phyloP scores from a whole-genome alignment of 169 alveolate genomes.

The Eimeria maxima region DNA sequence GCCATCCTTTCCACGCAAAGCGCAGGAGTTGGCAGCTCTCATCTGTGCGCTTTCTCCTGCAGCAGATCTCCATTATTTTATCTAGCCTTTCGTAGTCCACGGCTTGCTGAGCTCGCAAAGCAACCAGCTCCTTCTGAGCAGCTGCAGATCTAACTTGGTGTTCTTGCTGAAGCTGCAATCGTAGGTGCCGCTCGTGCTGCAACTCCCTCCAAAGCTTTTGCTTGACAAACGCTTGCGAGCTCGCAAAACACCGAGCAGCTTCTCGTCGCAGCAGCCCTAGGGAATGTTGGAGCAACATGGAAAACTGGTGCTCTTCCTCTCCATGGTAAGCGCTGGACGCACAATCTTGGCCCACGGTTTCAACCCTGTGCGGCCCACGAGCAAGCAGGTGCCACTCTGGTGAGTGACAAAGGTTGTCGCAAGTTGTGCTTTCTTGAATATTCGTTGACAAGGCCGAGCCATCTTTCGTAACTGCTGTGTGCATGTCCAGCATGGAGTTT shows the following conservation, averaged over 20 bases:
- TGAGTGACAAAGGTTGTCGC: background rate
- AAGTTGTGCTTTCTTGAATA: background rate
- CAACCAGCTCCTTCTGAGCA: constrained; percentile 45
- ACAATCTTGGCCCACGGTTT: background rate
- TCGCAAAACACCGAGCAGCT: constrained; percentile 66
- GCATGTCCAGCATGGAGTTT: background rate
- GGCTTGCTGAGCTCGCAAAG: background rate
- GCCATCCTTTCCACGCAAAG: constrained; percentile 67
- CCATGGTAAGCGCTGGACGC: constrained; percentile 26
- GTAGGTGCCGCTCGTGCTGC: constrained; percentile 37
- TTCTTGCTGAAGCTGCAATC: constrained; percentile 68
- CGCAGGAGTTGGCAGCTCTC: constrained; percentile 29
- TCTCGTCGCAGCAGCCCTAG: constrained; percentile 42
- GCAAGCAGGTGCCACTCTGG: constrained; percentile 26
- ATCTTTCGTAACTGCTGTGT: background rate
- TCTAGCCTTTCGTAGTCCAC: constrained; percentile 41
- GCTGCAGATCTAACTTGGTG: constrained; percentile 59
- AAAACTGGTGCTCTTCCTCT: constrained; percentile 69
- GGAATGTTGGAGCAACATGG: constrained; percentile 53
- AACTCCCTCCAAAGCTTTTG: constrained; percentile 68
- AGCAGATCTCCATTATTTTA: constrained; percentile 17
- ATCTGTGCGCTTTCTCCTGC: constrained; percentile 10
- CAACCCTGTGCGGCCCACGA: constrained; percentile 1
- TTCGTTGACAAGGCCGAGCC: background rate
- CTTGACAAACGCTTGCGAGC: constrained; percentile 56